Percentiles rank a stretch among this genome's conserved stretches.
Conservation (phyloP, 345 rosid genomes). For the Gossypium turneri region DNA sequence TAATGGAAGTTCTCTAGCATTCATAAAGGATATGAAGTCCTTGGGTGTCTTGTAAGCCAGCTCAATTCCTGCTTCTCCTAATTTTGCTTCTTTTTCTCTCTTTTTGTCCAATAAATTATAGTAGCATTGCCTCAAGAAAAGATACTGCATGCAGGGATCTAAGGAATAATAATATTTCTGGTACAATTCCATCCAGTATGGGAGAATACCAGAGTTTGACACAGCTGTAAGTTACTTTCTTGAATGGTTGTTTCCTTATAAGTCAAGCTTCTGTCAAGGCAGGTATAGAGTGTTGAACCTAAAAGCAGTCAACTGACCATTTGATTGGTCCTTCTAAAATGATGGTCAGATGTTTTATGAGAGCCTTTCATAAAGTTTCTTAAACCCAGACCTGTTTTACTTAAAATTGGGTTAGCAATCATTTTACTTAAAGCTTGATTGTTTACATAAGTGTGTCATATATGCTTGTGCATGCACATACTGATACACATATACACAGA, state of each 20-base stretch:
- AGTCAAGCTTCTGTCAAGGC: neutral
- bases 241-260: neutral
- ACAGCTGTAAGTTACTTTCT: constrained; percentile 45
- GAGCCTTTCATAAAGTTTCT: neutral
- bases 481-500: neutral
- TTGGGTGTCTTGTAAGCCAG: constrained; percentile 44
- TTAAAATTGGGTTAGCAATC: neutral
- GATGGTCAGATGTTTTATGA: neutral
- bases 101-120: neutral
- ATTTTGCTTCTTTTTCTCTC: neutral
- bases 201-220: constrained; percentile 45
- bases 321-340: constrained; percentile 1
- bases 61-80: neutral
- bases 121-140: constrained; percentile 11
- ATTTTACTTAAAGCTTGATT: neutral
- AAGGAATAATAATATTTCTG: constrained; percentile 51
- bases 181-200: constrained; percentile 51
- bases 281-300: neutral
- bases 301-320: neutral
- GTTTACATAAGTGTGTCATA: neutral
- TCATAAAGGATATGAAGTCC: constrained; percentile 46
- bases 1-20: constrained; percentile 49
- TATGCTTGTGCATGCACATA: neutral
- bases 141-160: constrained; percentile 36
- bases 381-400: neutral